A percentile compares a stretch with the other conserved stretches of the same genome.
Evolutionary conservation across 768 basidiomycete species (phyloP).

Genomic region (Lepiota venenata): DNA sequence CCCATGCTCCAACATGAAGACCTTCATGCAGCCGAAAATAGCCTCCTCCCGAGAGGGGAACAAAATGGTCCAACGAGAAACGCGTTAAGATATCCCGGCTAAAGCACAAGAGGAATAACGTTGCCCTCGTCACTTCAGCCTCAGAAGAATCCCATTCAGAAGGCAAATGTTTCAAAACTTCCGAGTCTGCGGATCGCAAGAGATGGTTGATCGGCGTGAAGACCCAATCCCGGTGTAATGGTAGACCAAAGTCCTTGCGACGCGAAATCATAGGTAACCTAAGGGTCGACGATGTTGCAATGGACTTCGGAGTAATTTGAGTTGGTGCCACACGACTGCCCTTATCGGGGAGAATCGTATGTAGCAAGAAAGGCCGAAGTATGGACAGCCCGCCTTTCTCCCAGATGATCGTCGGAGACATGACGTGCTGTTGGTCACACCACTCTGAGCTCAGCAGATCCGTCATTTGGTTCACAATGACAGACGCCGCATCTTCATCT

Average conservation of each 20-base stretch:
- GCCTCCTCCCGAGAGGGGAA: constrained; percentile 52
- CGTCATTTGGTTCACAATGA: constrained; percentile 37
- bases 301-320: constrained; percentile 47
- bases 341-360: constrained; percentile 38
- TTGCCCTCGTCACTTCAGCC: constrained; percentile 67
- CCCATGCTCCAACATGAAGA: constrained; percentile 94
- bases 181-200: constrained; percentile 67
- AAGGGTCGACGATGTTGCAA: constrained; percentile 55
- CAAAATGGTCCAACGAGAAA: constrained; percentile 38
- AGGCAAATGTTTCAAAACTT: constrained; percentile 68
- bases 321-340: constrained; percentile 50
- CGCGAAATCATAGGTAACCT: constrained; percentile 31
- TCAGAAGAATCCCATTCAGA: constrained; percentile 77
- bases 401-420: constrained; percentile 41
- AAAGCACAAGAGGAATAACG: constrained; percentile 58
- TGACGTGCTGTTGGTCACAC: constrained; percentile 32
- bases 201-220: constrained; percentile 73
- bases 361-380: constrained; percentile 58
- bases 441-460: constrained; percentile 37
- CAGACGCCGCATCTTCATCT: constrained; percentile 60
- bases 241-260: constrained; percentile 36
- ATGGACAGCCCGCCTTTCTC: constrained; percentile 45
- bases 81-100: constrained; percentile 41
- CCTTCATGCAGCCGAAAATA: constrained; percentile 83
- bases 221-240: constrained; percentile 61